A percentile compares a stretch with the other conserved stretches of the same genome.
phyloP scores from a whole-genome alignment of 495 filamentous ascomycete genomes.

The Talaromyces proteolyticus region DNA sequence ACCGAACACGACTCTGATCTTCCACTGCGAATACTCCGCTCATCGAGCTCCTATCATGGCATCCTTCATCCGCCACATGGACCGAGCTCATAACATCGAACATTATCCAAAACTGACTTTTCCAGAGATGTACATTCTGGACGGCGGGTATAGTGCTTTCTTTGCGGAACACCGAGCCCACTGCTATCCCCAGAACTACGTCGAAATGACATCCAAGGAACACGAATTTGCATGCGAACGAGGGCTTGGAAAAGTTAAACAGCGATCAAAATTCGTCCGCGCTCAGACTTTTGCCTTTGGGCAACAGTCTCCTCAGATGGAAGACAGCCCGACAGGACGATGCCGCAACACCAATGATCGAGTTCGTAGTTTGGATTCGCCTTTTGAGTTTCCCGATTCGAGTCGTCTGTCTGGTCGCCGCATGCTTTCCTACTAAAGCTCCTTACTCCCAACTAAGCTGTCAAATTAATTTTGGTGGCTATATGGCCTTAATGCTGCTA shows the following conservation, averaged over 20 bases:
- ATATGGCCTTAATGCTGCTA: background rate
- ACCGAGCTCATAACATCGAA: slow-evolving; percentile 76
- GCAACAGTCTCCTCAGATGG: slow-evolving; percentile 58
- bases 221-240: slow-evolving; percentile 89
- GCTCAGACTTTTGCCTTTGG: slow-evolving; percentile 94
- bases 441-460: background rate
- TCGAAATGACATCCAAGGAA: slow-evolving; percentile 87
- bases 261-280: slow-evolving; percentile 74
- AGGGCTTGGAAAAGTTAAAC: slow-evolving; percentile 81
- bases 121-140: slow-evolving; percentile 93
- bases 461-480: background rate
- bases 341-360: slow-evolving; percentile 37
- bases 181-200: slow-evolving; percentile 91
- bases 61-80: slow-evolving; percentile 70
- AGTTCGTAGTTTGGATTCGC: slow-evolving; percentile 34
- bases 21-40: slow-evolving; percentile 98
- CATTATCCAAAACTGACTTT: slow-evolving; percentile 84
- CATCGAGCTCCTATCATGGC: slow-evolving; percentile 93
- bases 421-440: slow-evolving; percentile 62
- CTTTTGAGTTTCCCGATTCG: slow-evolving; percentile 49
- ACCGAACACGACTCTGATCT: slow-evolving; percentile 71
- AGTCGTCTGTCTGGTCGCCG: slow-evolving; percentile 55
- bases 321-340: slow-evolving; percentile 75
- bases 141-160: slow-evolving; percentile 93
- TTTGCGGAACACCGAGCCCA: slow-evolving; percentile 68